Conservation (phyloP, 2,329 filamentous ascomycete species). For the Mollisia scopiformis region DNA sequence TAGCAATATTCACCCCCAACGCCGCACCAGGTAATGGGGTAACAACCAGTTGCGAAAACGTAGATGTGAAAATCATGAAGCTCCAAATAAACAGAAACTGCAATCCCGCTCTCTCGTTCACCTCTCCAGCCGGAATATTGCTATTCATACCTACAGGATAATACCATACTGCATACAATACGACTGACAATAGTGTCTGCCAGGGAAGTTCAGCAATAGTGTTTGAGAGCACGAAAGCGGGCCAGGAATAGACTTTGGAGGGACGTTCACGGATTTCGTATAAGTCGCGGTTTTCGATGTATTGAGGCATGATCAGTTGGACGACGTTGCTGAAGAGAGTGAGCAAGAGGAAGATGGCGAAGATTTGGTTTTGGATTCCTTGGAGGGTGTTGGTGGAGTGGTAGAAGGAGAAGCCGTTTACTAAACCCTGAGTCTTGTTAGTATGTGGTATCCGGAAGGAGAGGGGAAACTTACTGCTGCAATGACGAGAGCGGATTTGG, state of each 20-base stretch:
- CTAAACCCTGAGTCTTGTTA: conserved; percentile 33
- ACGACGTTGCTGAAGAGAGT: conserved; percentile 36
- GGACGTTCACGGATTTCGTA: conserved; percentile 73
- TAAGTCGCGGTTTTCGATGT: conserved; percentile 45
- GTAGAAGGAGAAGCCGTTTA: conserved; percentile 68
- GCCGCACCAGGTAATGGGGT: conserved; percentile 76
- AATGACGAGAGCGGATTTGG: neutral
- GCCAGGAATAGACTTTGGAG: conserved; percentile 75
- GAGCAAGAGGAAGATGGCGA: conserved; percentile 12
- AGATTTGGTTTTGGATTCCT: conserved; percentile 57
- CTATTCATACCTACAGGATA: conserved; percentile 85
- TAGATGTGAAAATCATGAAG: conserved; percentile 79
- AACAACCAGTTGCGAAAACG: conserved; percentile 77
- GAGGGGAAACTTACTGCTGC: neutral
- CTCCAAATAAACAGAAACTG: conserved; percentile 77
- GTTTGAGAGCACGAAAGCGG: conserved; percentile 66
- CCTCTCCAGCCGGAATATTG: too few relatives aligned
- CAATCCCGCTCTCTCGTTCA: conserved; percentile 71
- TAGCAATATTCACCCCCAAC: conserved; percentile 76
- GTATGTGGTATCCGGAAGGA: neutral
- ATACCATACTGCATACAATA: conserved; percentile 82
- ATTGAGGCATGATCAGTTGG: conserved; percentile 26
- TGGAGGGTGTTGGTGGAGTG: conserved; percentile 59
- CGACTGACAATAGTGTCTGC: conserved; percentile 70
- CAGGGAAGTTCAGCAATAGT: conserved; percentile 84